phyloP scores from a whole-genome alignment of 2,329 filamentous ascomycete genomes.

The Xylaria sp. region DNA sequence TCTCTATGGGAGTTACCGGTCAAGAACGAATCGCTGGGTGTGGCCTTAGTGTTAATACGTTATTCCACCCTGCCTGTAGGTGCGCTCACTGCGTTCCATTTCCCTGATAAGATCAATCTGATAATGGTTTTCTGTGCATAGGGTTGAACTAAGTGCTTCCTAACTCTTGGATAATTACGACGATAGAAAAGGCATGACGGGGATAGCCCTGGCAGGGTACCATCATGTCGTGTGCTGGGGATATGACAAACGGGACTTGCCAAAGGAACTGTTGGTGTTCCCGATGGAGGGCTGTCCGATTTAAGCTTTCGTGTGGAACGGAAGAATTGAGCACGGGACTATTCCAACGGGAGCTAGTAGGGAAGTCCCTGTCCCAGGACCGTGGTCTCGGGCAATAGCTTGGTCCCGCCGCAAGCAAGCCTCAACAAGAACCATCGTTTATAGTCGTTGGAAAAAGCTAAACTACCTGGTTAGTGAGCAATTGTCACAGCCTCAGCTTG shows the following conservation, averaged over 20 bases:
- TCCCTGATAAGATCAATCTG: background rate
- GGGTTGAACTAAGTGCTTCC: background rate
- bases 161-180: background rate
- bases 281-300: background rate
- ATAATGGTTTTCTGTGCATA: constrained; percentile 10
- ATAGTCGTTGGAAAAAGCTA: background rate
- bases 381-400: background rate
- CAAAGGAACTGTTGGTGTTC: background rate
- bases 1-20: constrained; percentile 26
- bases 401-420: background rate
- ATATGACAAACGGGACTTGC: background rate
- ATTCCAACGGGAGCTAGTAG: constrained; percentile 5
- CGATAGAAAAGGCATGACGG: background rate
- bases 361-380: constrained; percentile 1
- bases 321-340: background rate
- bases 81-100: constrained; percentile 8
- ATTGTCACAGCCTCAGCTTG: background rate
- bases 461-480: background rate
- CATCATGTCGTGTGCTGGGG: background rate
- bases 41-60: constrained; percentile 23
- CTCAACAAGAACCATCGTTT: background rate
- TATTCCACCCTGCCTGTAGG: constrained; percentile 10
- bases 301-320: constrained; percentile 14
- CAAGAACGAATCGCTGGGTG: constrained; percentile 10
- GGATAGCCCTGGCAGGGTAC: background rate